A percentile compares a stretch with the other conserved stretches of the same genome.
Conservation (phyloP, 169 alveolate genomes). For the Plasmodium knowlesi region DNA sequence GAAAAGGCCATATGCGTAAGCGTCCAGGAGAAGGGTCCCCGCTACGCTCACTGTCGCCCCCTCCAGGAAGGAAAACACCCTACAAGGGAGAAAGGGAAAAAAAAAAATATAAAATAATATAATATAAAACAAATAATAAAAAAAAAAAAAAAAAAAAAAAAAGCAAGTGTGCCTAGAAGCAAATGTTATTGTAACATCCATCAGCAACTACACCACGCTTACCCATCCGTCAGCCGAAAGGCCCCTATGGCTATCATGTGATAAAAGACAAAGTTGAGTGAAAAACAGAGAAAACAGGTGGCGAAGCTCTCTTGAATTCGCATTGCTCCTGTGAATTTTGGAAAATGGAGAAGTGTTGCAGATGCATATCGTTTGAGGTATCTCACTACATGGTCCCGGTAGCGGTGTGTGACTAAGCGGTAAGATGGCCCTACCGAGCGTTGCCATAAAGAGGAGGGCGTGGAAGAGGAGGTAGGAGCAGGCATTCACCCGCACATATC, state of each 20-base stretch:
- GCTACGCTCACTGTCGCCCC: slow-evolving; percentile 18
- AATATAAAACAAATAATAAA: no score
- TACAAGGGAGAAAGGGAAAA: not conserved
- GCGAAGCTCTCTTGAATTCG: slow-evolving; percentile 12
- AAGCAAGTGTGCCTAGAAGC: not conserved
- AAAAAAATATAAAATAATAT: not conserved
- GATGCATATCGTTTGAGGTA: not conserved
- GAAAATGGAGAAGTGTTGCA: not conserved
- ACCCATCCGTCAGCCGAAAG: slow-evolving; percentile 36
- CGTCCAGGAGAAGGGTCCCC: slow-evolving; percentile 17
- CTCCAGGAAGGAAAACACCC: slow-evolving; percentile 45
- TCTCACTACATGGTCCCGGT: not conserved
- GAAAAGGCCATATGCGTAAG: slow-evolving; percentile 9
- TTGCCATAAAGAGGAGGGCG: not conserved
- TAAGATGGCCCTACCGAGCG: not conserved
- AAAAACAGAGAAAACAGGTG: slow-evolving; percentile 12
- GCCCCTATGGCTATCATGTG: not conserved
- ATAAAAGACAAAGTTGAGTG: slow-evolving; percentile 9
- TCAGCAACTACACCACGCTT: not conserved
- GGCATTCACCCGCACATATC: slow-evolving; percentile 4
- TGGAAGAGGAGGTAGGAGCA: slow-evolving; percentile 5
- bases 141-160: not conserved
- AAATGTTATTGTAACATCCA: not conserved
- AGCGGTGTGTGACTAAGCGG: not conserved
- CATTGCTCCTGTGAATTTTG: not conserved